Percentiles rank a stretch among this genome's conserved stretches.
Conservation (phyloP, 805 yeast species). For the Myxozyma sirexii region DNA sequence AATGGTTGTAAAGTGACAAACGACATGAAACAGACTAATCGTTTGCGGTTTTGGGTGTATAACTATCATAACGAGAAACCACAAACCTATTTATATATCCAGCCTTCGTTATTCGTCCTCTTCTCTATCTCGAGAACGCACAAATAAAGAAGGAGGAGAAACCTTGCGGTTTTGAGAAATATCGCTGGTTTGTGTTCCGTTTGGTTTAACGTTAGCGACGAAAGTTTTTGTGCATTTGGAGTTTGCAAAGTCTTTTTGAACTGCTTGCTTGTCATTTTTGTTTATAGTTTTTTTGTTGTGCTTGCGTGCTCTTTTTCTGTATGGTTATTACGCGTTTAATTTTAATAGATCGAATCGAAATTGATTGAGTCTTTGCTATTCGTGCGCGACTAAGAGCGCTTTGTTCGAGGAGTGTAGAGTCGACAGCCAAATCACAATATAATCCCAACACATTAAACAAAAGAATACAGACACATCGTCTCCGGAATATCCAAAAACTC, state of each 20-base stretch:
- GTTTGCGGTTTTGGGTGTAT: neutral
- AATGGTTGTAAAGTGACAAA: slow-evolving; percentile 18
- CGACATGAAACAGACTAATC: neutral
- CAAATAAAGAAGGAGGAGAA: too few species aligned
- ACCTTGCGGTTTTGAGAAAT: neutral
- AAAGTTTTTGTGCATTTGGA: slow-evolving; percentile 20
- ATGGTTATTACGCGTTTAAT: too few species aligned
- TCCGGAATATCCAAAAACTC: too few species aligned
- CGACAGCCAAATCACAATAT: too few species aligned
- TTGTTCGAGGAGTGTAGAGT: too few species aligned
- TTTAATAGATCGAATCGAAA: neutral
- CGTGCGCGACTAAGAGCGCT: too few species aligned
- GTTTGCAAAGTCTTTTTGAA: slow-evolving; percentile 10
- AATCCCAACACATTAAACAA: too few species aligned
- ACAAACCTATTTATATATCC: neutral
- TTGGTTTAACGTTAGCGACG: neutral
- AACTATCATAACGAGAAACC: too few species aligned
- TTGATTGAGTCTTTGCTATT: neutral
- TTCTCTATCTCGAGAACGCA: too few species aligned
- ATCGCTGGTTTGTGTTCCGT: neutral
- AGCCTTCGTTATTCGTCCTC: neutral
- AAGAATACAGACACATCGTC: too few species aligned
- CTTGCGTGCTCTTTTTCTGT: too few species aligned
- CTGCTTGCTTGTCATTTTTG: neutral
- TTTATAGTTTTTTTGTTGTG: neutral